Percentiles rank a stretch among this genome's conserved stretches.
phyloP scores from a whole-genome alignment of 306 rosid genomes.

The Gleditsia sinensis region DNA sequence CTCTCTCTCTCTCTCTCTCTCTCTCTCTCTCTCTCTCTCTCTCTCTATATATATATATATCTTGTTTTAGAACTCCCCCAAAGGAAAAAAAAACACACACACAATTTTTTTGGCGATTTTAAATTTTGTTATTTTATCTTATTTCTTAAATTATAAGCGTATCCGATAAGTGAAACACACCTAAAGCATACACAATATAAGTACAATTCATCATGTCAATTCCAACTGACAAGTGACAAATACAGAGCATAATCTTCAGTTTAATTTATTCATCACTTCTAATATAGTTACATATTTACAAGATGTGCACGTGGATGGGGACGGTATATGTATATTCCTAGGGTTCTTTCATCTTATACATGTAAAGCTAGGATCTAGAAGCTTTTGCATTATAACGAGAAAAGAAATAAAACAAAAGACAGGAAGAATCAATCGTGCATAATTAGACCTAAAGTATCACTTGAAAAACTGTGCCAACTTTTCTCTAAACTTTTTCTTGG shows the following conservation, averaged over 20 bases:
- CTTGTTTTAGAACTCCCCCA: too few species aligned
- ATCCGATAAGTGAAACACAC: too few species aligned
- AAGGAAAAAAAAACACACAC: too few species aligned
- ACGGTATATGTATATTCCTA: conserved; percentile 5
- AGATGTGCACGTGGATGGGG: conserved; percentile 11
- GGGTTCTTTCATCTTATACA: conserved; percentile 3
- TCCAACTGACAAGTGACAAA: too few species aligned
- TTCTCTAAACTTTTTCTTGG: background rate
- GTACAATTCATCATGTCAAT: too few species aligned
- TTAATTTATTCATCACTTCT: background rate
- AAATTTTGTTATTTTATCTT: too few species aligned
- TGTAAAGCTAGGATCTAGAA: conserved; percentile 4
- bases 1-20: too few species aligned
- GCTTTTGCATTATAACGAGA: background rate
- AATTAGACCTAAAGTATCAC: background rate
- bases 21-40: too few species aligned
- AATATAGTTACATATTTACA: background rate
- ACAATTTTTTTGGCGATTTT: too few species aligned
- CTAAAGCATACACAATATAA: too few species aligned
- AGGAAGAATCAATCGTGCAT: conserved; percentile 17
- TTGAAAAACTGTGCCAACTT: conserved; percentile 17
- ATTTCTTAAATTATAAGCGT: too few species aligned
- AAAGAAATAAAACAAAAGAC: background rate
- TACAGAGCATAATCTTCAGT: background rate
- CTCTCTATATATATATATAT: too few species aligned